Evolutionary conservation across 2,329 filamentous ascomycete genomes (phyloP).

Genomic region (Neonectria ditissima): DNA sequence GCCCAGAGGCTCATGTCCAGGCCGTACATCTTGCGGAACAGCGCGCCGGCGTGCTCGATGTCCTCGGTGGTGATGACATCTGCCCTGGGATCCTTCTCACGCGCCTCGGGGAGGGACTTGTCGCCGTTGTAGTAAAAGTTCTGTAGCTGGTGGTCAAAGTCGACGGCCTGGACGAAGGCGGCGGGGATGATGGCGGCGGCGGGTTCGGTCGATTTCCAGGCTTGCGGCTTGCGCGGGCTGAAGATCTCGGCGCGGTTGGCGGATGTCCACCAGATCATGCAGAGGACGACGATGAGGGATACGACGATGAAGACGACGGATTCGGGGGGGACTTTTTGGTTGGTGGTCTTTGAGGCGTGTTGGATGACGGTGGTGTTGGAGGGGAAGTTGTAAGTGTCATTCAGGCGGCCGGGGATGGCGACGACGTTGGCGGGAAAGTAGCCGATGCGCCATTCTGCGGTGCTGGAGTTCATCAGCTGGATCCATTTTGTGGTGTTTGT

Average conservation of each 20-base stretch:
- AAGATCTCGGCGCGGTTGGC: constrained; percentile 35
- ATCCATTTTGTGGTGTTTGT: constrained; percentile 22
- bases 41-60: constrained; percentile 1
- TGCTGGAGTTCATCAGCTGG: constrained; percentile 28
- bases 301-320: constrained; percentile 21
- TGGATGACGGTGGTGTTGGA: constrained; percentile 23
- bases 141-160: constrained; percentile 3
- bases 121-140: constrained; percentile 18
- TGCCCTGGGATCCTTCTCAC: constrained; percentile 2
- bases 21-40: constrained; percentile 21
- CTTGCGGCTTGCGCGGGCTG: background rate
- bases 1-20: constrained; percentile 14
- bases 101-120: constrained; percentile 6
- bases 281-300: constrained; percentile 20
- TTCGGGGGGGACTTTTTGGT: constrained; percentile 3
- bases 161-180: background rate
- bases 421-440: constrained; percentile 23
- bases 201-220: background rate
- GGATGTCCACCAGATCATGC: constrained; percentile 9
- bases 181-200: background rate
- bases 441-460: constrained; percentile 27
- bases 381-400: constrained; percentile 13
- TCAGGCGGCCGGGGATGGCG: constrained; percentile 20
- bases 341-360: constrained; percentile 3
- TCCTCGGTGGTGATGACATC: constrained; percentile 1